phyloP scores from a whole-genome alignment of 129 eudicot genomes.

The Chrysanthemum lavandulifolium region DNA sequence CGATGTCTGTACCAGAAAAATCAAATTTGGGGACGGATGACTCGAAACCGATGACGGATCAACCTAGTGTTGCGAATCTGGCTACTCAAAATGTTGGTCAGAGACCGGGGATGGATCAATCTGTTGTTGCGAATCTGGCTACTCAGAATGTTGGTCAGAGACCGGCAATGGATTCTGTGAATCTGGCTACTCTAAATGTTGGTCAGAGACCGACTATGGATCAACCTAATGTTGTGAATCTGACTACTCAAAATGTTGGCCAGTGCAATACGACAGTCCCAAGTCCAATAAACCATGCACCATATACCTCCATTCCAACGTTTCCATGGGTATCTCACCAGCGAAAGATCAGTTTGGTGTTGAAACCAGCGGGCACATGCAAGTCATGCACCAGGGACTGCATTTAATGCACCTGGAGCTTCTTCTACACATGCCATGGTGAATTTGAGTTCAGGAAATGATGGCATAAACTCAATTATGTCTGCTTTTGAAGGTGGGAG shows the following conservation, averaged over 20 bases:
- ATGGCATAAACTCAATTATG: too few species aligned
- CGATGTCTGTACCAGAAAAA: slow-evolving; percentile 56
- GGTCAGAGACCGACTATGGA: not conserved
- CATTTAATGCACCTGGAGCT: too few species aligned
- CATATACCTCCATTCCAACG: slow-evolving; percentile 28
- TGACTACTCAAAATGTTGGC: not conserved
- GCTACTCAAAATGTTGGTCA: not conserved
- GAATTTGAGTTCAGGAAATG: too few species aligned
- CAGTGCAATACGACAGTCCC: slow-evolving; percentile 22
- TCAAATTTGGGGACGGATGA: slow-evolving; percentile 33
- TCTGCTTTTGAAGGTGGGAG: too few species aligned
- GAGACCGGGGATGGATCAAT: slow-evolving; percentile 29
- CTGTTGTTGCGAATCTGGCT: slow-evolving; percentile 33
- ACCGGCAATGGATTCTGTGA: not conserved
- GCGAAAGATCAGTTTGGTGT: slow-evolving; percentile 48
- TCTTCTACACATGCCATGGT: too few species aligned
- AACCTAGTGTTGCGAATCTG: not conserved
- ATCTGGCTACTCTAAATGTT: not conserved
- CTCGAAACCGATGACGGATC: not conserved
- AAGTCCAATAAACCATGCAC: not conserved
- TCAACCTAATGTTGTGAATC: not conserved
- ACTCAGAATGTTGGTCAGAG: not conserved
- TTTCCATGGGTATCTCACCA: slow-evolving; percentile 46
- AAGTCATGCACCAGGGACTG: slow-evolving; percentile 44
- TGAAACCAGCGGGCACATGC: slow-evolving; percentile 32